Evolutionary conservation across 345 rosid genomes (phyloP).

Genomic region (Dipteronia sinensis): DNA sequence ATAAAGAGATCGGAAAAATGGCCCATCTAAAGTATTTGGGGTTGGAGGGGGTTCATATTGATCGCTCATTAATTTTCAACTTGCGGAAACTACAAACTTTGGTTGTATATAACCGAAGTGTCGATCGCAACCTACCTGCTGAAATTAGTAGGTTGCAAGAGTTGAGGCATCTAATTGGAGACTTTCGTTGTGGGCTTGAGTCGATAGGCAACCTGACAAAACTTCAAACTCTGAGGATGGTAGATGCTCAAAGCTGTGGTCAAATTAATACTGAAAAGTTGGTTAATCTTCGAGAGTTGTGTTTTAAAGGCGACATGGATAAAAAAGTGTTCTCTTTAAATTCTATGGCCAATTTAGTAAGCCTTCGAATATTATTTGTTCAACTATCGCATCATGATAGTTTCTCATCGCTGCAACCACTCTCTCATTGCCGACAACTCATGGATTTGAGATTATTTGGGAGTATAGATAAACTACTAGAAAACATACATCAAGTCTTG

Average conservation of each 20-base stretch:
- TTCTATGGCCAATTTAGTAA: background rate
- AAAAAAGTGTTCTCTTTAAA: background rate
- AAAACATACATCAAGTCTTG: background rate
- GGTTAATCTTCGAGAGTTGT: background rate
- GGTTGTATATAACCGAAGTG: background rate
- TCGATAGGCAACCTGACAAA: background rate
- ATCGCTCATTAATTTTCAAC: no score
- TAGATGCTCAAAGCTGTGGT: background rate
- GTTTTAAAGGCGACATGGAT: no score
- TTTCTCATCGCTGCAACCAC: background rate
- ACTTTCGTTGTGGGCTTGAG: background rate
- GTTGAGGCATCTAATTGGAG: background rate
- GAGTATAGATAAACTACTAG: background rate
- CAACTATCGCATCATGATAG: background rate
- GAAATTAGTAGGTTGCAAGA: no score
- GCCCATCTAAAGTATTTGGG: constrained; percentile 30
- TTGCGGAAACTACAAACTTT: background rate
- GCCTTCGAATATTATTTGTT: background rate
- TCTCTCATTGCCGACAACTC: background rate
- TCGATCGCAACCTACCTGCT: no score
- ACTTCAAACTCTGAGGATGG: background rate
- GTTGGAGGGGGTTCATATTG: no score
- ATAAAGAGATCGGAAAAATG: constrained; percentile 12
- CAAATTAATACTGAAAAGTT: background rate
- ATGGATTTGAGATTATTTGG: background rate